phyloP scores from a whole-genome alignment of 176 grass and related monocot species.

The Tillandsia fasciculata region DNA sequence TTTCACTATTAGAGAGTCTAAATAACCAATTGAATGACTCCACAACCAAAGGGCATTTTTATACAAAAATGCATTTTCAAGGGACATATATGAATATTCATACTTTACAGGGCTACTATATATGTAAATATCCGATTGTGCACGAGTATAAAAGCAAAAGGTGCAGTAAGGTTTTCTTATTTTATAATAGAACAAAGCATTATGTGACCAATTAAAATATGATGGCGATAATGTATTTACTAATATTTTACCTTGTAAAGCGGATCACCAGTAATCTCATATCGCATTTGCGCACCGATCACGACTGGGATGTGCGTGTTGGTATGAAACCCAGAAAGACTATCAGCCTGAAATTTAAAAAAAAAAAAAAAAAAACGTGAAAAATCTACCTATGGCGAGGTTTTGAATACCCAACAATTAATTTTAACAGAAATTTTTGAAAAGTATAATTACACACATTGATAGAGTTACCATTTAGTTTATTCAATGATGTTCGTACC shows the following conservation, averaged over 20 bases:
- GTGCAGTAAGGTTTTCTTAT: neutral
- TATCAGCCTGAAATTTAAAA: constrained; percentile 46
- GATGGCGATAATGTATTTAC: neutral
- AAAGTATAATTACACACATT: neutral
- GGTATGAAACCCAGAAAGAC: constrained; percentile 70
- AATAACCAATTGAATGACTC: neutral
- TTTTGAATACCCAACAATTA: neutral
- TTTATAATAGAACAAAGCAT: neutral
- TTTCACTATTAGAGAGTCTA: neutral
- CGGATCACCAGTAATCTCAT: constrained; percentile 75
- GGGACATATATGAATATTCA: no score
- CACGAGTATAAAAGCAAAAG: no score
- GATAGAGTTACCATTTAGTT: neutral
- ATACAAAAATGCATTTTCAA: no score
- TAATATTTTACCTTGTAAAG: constrained; percentile 84
- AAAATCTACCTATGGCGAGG: no score
- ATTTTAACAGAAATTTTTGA: no score
- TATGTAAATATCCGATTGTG: no score
- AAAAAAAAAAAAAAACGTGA: neutral
- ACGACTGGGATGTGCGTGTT: constrained; percentile 94
- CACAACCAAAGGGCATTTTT: no score
- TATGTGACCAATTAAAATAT: neutral
- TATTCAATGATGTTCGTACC: no score
- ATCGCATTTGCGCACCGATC: constrained; percentile 77
- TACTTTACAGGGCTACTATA: no score